Evolutionary conservation across 306 rosid genomes (phyloP).

Genomic region (Cucurbita maxima): DNA sequence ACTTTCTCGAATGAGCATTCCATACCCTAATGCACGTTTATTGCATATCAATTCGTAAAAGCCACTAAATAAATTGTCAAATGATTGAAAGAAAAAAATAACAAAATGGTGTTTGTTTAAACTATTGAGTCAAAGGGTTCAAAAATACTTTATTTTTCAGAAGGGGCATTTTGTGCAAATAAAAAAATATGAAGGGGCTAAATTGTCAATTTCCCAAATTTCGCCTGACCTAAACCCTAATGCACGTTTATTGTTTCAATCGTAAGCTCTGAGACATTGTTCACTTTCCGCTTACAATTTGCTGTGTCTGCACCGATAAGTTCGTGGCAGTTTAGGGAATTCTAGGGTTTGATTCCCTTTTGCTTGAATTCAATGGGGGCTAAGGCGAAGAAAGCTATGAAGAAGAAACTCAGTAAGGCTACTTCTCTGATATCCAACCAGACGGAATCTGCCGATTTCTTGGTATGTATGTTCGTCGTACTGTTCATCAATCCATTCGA

Average conservation of each 20-base stretch:
- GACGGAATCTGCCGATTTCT: conserved; percentile 39
- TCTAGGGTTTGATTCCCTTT: neutral
- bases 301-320: neutral
- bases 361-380: conserved; percentile 28
- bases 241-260: neutral
- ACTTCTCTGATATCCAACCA: conserved; percentile 10
- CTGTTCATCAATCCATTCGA: neutral
- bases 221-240: neutral
- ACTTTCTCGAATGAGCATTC: no score
- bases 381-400: conserved; percentile 68
- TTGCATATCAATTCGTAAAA: no score
- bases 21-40: no score
- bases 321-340: neutral
- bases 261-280: neutral
- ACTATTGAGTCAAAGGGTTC: no score
- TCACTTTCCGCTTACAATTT: neutral
- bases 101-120: no score
- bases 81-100: no score
- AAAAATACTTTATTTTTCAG: no score
- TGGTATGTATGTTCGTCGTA: conserved; percentile 26
- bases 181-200: no score
- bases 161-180: no score
- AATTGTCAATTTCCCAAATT: neutral
- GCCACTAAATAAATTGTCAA: no score
- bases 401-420: conserved; percentile 45